Percentiles rank a stretch among this genome's conserved stretches.
Evolutionary conservation across 1,284 basidiomycete species (phyloP).

Genomic region (Stereum hirsutum): DNA sequence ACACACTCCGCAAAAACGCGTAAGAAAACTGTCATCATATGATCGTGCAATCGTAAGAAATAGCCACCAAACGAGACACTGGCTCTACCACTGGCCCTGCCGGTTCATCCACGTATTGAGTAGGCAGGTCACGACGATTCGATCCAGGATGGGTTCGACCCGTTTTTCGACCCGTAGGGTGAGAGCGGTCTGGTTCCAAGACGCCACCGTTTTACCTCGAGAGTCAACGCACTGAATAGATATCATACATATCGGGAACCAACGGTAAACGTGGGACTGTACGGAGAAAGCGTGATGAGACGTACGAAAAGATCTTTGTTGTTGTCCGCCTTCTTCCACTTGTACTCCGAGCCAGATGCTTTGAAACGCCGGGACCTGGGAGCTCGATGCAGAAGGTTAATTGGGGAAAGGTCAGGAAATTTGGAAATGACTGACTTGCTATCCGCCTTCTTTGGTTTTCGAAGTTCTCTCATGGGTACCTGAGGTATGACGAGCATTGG

Average conservation of each 20-base stretch:
- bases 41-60: no score
- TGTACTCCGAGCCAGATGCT: conserved; percentile 39
- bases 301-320: conserved; percentile 38
- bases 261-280: no score
- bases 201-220: conserved; percentile 37
- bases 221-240: conserved; percentile 38
- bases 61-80: no score
- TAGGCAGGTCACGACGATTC: conserved; percentile 45
- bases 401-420: background rate
- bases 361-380: conserved; percentile 47
- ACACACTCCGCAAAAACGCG: no score
- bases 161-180: conserved; percentile 31
- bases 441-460: conserved; percentile 36
- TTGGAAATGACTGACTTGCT: conserved; percentile 33
- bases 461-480: conserved; percentile 38
- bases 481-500: conserved; percentile 13
- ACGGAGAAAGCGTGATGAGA: conserved; percentile 7
- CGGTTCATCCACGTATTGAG: conserved; percentile 44
- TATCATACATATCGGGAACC: no score
- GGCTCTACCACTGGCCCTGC: conserved; percentile 15
- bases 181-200: conserved; percentile 32
- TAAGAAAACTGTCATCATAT: no score
- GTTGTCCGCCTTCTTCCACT: conserved; percentile 45
- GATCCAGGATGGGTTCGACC: conserved; percentile 35
- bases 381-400: no score